Percentiles rank a stretch among this genome's conserved stretches.
Conservation (phyloP, 2,329 filamentous ascomycete genomes). For the Aureobasidium sp. region DNA sequence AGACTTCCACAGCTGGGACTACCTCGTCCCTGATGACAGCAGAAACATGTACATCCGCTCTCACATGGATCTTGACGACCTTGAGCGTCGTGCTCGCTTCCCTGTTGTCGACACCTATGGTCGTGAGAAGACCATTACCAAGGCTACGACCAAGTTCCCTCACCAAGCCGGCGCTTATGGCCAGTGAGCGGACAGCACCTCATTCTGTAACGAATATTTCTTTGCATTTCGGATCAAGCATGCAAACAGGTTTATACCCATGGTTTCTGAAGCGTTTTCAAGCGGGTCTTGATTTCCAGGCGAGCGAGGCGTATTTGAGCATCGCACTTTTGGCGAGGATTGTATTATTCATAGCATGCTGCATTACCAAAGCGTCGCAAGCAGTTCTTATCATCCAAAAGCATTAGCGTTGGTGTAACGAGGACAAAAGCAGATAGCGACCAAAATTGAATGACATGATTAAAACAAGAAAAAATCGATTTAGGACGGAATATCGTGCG, state of each 20-base stretch:
- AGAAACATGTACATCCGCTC: slow-evolving; percentile 70
- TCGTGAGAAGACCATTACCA: slow-evolving; percentile 24
- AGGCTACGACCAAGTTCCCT: slow-evolving; percentile 22
- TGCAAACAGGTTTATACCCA: slow-evolving; percentile 4
- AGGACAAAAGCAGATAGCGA: background rate
- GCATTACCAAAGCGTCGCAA: background rate
- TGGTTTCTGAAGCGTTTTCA: slow-evolving; percentile 11
- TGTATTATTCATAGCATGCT: background rate
- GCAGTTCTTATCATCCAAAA: background rate
- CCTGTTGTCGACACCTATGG: slow-evolving; percentile 49
- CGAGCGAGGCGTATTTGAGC: background rate
- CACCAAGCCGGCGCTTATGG: slow-evolving; percentile 30
- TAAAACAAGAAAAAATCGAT: background rate
- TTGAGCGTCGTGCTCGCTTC: slow-evolving; percentile 69
- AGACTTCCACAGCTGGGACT: slow-evolving; percentile 76
- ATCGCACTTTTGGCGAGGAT: background rate
- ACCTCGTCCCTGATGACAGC: slow-evolving; percentile 64
- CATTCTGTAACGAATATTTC: background rate
- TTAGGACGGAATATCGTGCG: background rate
- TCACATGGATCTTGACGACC: slow-evolving; percentile 70
- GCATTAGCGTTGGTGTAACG: background rate
- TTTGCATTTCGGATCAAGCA: background rate
- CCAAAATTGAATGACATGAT: background rate
- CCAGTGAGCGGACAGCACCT: slow-evolving; percentile 21
- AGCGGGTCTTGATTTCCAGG: slow-evolving; percentile 7